Evolutionary conservation across 2,329 filamentous ascomycete species (phyloP).

Genomic region (Coniochaeta sp.): DNA sequence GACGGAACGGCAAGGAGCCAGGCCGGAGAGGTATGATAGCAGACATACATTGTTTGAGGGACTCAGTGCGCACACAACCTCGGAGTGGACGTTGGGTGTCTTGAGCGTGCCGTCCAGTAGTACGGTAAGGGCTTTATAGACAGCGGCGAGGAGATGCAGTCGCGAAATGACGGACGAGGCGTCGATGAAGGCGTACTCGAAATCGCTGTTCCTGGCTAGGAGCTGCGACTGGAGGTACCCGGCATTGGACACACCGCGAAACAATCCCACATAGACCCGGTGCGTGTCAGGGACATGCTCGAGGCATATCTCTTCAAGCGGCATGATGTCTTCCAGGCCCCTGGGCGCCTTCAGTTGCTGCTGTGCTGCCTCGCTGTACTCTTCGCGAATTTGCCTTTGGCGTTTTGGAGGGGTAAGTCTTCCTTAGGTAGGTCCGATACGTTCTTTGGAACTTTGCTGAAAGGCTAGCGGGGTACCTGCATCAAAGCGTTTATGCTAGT

Average conservation of each 20-base stretch:
- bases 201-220: conserved; percentile 72
- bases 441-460: background rate
- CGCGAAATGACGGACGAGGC: conserved; percentile 69
- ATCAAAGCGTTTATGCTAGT: background rate
- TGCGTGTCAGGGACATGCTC: conserved; percentile 66
- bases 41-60: conserved; percentile 69
- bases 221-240: conserved; percentile 74
- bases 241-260: conserved; percentile 69
- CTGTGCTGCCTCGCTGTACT: background rate
- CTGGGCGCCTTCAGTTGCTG: background rate
- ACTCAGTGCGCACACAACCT: conserved; percentile 74
- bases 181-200: conserved; percentile 92
- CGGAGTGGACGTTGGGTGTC: conserved; percentile 81
- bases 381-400: background rate
- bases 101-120: conserved; percentile 54
- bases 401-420: background rate
- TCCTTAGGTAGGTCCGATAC: background rate
- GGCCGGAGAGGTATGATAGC: background rate
- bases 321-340: conserved; percentile 8
- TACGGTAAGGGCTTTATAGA: conserved; percentile 69
- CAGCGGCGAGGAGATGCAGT: conserved; percentile 64
- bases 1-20: background rate
- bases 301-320: conserved; percentile 60
- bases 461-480: background rate
- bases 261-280: conserved; percentile 66